Evolutionary conservation across 495 filamentous ascomycete genomes (phyloP).

Genomic region (Mycothermus thermophilus): DNA sequence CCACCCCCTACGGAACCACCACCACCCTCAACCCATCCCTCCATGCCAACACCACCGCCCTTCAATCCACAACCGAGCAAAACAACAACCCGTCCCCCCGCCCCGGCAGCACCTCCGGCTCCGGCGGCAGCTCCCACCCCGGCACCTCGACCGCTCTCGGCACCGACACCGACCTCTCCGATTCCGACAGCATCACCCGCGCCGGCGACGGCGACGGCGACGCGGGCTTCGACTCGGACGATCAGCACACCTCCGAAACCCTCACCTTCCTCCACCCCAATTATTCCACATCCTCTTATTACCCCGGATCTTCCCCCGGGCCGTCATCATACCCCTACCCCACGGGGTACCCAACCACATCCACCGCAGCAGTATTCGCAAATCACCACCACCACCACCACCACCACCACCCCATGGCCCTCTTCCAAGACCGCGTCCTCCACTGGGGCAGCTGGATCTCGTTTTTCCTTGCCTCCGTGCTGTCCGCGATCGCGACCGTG

Average conservation of each 20-base stretch:
- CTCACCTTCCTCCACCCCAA: neutral
- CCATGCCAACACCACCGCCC: constrained; percentile 11
- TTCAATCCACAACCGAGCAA: constrained; percentile 18
- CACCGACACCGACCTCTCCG: too few relatives aligned
- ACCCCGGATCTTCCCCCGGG: neutral
- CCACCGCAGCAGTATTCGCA: too few relatives aligned
- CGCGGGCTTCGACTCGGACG: constrained; percentile 18
- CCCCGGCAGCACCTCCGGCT: constrained; percentile 11
- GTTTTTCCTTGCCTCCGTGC: constrained; percentile 34
- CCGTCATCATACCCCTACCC: constrained; percentile 26
- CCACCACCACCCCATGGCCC: constrained; percentile 24
- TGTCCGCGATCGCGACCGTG: constrained; percentile 39
- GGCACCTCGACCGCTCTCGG: too few relatives aligned
- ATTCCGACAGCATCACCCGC: too few relatives aligned
- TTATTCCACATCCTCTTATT: neutral
- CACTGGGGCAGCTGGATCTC: constrained; percentile 29
- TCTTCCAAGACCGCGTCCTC: constrained; percentile 33
- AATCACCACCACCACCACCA: constrained; percentile 29
- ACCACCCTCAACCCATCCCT: constrained; percentile 15
- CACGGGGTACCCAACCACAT: constrained; percentile 28
- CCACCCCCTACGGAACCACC: neutral
- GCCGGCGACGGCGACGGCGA: too few relatives aligned
- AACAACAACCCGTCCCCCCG: constrained; percentile 14
- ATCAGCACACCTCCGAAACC: neutral
- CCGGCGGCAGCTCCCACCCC: constrained; percentile 16